Conservation (phyloP, 257 asterid genomes). For the Nicotiana obtusifolia region DNA sequence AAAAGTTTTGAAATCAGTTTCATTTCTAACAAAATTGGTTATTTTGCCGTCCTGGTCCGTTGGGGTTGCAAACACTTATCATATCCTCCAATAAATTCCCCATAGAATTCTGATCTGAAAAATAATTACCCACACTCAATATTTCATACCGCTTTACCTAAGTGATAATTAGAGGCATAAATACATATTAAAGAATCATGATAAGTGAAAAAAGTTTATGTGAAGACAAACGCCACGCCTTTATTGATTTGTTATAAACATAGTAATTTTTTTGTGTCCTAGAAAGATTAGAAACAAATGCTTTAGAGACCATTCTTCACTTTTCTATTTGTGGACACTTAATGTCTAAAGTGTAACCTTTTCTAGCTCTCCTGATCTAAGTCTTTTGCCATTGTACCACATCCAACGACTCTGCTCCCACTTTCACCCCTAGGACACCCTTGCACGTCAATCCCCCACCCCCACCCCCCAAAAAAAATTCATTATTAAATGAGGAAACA, state of each 20-base stretch:
- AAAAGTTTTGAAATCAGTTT: not conserved
- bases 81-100: not conserved
- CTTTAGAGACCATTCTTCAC: not conserved
- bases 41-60: not conserved
- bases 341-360: not conserved
- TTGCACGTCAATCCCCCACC: no score
- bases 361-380: not conserved
- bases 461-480: no score
- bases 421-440: no score
- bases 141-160: not conserved
- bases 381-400: not conserved
- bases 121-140: not conserved
- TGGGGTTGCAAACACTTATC: not conserved
- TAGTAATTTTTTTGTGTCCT: not conserved
- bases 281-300: not conserved
- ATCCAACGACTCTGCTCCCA: not conserved
- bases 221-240: not conserved
- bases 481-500: no score
- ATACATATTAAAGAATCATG: not conserved
- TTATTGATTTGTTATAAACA: not conserved
- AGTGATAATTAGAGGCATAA: not conserved
- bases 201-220: not conserved
- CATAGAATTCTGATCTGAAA: not conserved
- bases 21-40: not conserved
- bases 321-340: not conserved